Evolutionary conservation across 176 grass and related monocot genomes (phyloP).

Genomic region (Avena eriantha): DNA sequence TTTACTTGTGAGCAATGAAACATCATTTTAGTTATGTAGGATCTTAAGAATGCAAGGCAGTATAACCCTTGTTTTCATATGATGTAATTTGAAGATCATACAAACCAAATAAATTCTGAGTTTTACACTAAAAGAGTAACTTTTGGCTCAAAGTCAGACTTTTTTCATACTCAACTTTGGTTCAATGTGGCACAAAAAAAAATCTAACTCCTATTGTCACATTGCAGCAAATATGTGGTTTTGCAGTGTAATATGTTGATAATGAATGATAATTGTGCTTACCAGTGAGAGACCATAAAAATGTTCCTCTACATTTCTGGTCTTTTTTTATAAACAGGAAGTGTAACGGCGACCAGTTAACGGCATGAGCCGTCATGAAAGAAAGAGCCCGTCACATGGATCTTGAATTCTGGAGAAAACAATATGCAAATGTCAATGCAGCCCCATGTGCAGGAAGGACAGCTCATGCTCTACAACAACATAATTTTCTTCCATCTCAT

Average conservation of each 20-base stretch:
- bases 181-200: neutral
- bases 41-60: neutral
- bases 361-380: neutral
- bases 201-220: neutral
- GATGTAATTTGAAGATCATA: neutral
- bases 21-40: neutral
- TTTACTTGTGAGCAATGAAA: neutral
- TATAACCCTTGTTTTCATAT: neutral
- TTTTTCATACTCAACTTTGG: neutral
- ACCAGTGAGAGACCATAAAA: neutral
- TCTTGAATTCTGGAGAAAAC: constrained; percentile 27
- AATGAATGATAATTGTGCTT: neutral
- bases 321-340: neutral
- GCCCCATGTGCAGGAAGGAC: constrained; percentile 47
- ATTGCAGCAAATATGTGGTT: neutral
- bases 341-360: neutral
- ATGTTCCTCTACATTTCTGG: neutral
- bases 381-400: constrained; percentile 17
- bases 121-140: neutral
- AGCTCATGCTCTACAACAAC: constrained; percentile 19
- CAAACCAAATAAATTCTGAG: neutral
- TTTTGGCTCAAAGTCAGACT: neutral
- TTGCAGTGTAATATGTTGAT: neutral
- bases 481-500: constrained; percentile 41
- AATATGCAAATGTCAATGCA: constrained; percentile 34